Evolutionary conservation across 352 stramenopile genomes (phyloP), one percentile per base, ranked within the genome.

Genomic region (Phytophthora palmivora): DNA sequence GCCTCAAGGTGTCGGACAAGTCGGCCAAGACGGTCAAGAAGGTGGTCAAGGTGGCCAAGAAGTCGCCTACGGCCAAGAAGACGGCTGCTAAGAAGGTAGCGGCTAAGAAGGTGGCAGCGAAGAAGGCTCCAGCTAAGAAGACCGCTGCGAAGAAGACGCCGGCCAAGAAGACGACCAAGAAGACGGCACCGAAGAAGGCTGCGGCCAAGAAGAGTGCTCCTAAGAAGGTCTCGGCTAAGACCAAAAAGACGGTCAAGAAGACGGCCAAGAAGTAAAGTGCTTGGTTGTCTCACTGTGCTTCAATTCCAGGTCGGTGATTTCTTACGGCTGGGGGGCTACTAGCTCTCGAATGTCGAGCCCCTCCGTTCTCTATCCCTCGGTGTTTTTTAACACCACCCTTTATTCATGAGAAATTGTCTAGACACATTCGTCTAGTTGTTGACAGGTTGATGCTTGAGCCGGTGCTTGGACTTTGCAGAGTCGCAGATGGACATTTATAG

Each of bases 351-450:
- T 15, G 39, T 26, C 34, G 33, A 18, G 33, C n/a, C 22, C 18
- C 42, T 12, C 46, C 52, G 38, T 44, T 54, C 44, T 43, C 18
- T 67, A 70, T 75, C 49, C 55, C 76, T 94, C 83, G 85, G 85
- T 94, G 85, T 94, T 94, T 92, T 75, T 92, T 78, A 94, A 94
- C 83, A 94, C 85, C 85, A 94, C 85, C 85, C 78, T 66, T n/a
- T 70, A 53, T 59, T 24, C 33, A 51, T 47, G 7, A 74, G 75
- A 79, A 85, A 69, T 78, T 62, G 54, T 69, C 41, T 34, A n/a
- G n/a, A n/a, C n/a, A n/a, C n/a, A n/a, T n/a, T n/a, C n/a, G n/a
- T n/a, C n/a, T n/a, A n/a, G 24, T 6, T 28, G 24, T 28, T 28
- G 6, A 28, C 24, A 28, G 24, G 24, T 28, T 28, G 3, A 6